These are phyloP conservation scores for Ganoderma lingzhi DNA, from an alignment of 1,284 basidiomycete genomes.

Conservation along the genomic window DNA sequence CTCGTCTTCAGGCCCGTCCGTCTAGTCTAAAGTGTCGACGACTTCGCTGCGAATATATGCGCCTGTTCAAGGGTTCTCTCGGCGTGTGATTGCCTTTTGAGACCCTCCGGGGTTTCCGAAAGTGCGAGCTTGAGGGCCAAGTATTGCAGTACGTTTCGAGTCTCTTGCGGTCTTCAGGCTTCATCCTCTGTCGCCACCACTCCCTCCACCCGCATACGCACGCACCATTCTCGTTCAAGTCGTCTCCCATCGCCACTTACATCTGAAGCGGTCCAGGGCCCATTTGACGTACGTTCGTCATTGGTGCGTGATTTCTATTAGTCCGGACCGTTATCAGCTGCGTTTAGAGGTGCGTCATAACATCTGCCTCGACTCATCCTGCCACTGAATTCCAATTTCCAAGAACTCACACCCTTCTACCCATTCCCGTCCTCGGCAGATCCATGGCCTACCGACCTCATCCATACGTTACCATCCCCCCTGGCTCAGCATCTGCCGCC, in stretches of 20 bases:
- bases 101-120: slow-evolving; percentile 17
- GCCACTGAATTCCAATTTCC: slow-evolving; percentile 8
- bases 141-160: slow-evolving; percentile 12
- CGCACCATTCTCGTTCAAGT: not conserved
- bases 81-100: slow-evolving; percentile 23
- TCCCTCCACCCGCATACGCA: not conserved
- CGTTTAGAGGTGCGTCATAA: slow-evolving; percentile 14
- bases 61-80: not conserved
- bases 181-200: not conserved
- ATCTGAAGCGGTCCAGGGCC: not conserved
- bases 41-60: slow-evolving; percentile 6
- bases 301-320: slow-evolving; percentile 4
- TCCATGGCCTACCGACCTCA: slow-evolving; percentile 39
- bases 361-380: slow-evolving; percentile 3
- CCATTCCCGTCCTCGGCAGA: slow-evolving; percentile 25
- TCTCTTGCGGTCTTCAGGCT: not conserved
- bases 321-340: slow-evolving; percentile 11
- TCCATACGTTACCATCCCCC: slow-evolving; percentile 51
- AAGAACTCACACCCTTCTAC: slow-evolving; percentile 12
- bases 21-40: not conserved
- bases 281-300: not conserved
- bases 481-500: slow-evolving; percentile 42
- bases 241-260: not conserved
- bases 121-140: slow-evolving; percentile 15
- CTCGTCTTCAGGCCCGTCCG: not conserved